Base-by-base conservation (phyloP, 2,329 filamentous ascomycete species). In the Xylaria sp. region DNA sequence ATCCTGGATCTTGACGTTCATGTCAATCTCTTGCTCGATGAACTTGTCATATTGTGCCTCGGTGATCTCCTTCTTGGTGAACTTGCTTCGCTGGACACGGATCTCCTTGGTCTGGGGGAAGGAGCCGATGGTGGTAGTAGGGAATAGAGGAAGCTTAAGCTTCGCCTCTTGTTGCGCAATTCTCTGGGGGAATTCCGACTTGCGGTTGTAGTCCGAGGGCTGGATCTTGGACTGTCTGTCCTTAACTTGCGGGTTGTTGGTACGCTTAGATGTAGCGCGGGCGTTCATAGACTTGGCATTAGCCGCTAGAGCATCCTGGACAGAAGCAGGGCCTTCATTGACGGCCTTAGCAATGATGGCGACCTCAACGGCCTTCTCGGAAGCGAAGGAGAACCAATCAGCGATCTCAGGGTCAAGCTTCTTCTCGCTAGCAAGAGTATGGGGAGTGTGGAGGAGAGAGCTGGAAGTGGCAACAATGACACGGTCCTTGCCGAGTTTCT, bases 51-150 rank as follows among this genome's bases (percentile, higher is more conserved):
- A 99, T 86, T 98, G 86, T 80, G 91, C 88, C 77, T 90, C 87
- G 60, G 91, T 94, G 83, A 99, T 98, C 84, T 98, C 94, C 80
- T 92, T 92, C 91, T 99, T 99, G 88, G 94, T 97, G 87, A 98
- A 93, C 89, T 96, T 97, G 90, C 96, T 97, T 80, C 96, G 93
- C 85, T 94, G 90, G 78, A 97, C 85, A 85, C 96, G 94, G 85
- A 99, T 99, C 84, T 98, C 93, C 88, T 95, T 94, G 82, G 96
- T 99, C 88, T 99, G 96, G 76, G 96, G 96, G 93, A 99, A 99
- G 66, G 95, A 98, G 76, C 96, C 96, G 75, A 99, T 99, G 81
- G 96, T 99, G 82, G 96, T 99, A 80, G 96, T 99, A 73, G 96
- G 96, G 93, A 99, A 99, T 74, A 95, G 87, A 76, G 96, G 96